Evolutionary conservation across 1,284 basidiomycete species (phyloP), one percentile per base, ranked within the genome.

Genomic region (Erythrobasidium hasegawianum): DNA sequence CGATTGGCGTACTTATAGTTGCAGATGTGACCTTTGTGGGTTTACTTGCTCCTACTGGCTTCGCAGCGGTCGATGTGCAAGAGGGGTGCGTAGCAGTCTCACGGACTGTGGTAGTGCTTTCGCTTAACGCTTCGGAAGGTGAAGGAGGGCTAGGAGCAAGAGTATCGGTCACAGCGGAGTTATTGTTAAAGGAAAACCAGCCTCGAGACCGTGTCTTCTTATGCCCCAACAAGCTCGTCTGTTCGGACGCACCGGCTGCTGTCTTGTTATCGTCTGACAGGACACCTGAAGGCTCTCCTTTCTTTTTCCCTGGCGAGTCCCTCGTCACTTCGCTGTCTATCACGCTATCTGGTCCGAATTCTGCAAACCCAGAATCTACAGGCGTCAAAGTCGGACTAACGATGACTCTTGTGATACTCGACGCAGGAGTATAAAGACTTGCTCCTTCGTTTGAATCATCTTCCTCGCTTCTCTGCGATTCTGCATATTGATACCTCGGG

Each of bases 101-200:
- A 8, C 43, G 16, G 14, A 24, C 43, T 8, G 16, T 47, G 5
- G 49, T 39, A 16, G 47, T 55, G 20, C 38, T 43, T 14, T 49
- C 24, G 18, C 20, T 20, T 4, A 33, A 11, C 14, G 49, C 33
- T 22, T 53, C 49, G 7, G 38, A 50, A 43, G 26, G 8, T 2
- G 33, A n/a, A 41, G 10, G 24, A 9, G 26, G n/a, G 8, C 33
- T 38, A 13, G 7, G 11, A 13, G 49, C 0, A 16, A 9, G n/a
- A 10, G 13, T 49, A 20, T 53, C 24, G 5, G 45, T 16, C 7
- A 9, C 33, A 11, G 29, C 20, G 10, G 11, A 43, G 41, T 26
- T 55, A 43, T 16, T 39, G 43, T 54, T 55, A 22, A 65, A 65
- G 8, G 62, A 65, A 33, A 65, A 65, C 62, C 62, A 65, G 7